phyloP scores from a whole-genome alignment of 1,284 basidiomycete species.

The Pseudozyma sp. region DNA sequence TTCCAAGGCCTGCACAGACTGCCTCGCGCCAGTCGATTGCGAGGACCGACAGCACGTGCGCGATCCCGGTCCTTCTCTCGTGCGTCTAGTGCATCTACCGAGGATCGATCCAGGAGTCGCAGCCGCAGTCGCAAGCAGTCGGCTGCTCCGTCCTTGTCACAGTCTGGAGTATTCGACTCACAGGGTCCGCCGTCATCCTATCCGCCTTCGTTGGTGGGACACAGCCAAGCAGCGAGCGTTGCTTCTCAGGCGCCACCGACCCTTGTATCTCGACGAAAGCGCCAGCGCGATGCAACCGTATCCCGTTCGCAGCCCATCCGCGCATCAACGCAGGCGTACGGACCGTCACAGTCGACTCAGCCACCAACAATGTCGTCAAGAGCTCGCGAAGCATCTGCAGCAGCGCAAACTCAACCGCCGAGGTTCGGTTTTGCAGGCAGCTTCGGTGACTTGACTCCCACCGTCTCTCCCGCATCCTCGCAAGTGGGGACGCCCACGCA shows the following conservation, averaged over 20 bases:
- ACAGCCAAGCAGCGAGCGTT: slow-evolving; percentile 16
- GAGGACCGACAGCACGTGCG: slow-evolving; percentile 31
- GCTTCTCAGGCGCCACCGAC: slow-evolving; percentile 25
- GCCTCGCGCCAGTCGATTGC: slow-evolving; percentile 37
- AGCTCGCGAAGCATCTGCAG: slow-evolving; percentile 2
- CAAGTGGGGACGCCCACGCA: slow-evolving; percentile 20
- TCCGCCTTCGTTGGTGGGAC: slow-evolving; percentile 17
- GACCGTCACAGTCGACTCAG: background rate
- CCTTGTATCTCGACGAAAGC: slow-evolving; percentile 24
- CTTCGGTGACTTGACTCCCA: slow-evolving; percentile 34
- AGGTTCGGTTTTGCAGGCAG: slow-evolving; percentile 24
- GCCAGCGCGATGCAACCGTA: slow-evolving; percentile 2
- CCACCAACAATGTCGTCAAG: background rate
- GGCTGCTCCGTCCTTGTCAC: slow-evolving; percentile 17
- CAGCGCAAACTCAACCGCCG: slow-evolving; percentile 23
- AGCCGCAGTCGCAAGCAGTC: slow-evolving; percentile 30
- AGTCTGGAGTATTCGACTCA: slow-evolving; percentile 14
- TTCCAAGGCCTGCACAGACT: slow-evolving; percentile 45
- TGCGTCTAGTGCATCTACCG: slow-evolving; percentile 30
- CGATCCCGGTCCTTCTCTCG: slow-evolving; percentile 46
- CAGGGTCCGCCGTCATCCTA: slow-evolving; percentile 24
- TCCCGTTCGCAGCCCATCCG: slow-evolving; percentile 27
- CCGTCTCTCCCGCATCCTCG: slow-evolving; percentile 22
- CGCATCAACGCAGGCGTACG: slow-evolving; percentile 5
- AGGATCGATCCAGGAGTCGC: slow-evolving; percentile 29